Percentiles rank a stretch among this genome's conserved stretches.
Evolutionary conservation across 331 rosid genomes (phyloP).

Genomic region (Cydonia oblonga): DNA sequence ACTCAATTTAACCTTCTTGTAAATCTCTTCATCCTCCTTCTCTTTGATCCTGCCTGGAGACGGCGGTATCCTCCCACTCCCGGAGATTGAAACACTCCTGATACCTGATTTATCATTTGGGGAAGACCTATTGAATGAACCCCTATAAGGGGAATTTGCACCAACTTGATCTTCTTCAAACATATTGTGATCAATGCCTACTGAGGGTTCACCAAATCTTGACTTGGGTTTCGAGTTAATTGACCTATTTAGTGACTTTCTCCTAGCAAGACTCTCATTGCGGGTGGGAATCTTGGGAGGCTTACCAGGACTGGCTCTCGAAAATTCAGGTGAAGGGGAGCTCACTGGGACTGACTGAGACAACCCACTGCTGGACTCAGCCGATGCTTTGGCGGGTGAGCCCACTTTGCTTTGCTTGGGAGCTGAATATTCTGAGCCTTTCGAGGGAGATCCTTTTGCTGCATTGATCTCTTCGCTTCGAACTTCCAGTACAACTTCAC

Average conservation of each 20-base stretch:
- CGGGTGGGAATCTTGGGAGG: constrained; percentile 46
- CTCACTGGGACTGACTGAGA: constrained; percentile 31
- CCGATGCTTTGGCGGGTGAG: constrained; percentile 8
- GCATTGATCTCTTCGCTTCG: constrained; percentile 14
- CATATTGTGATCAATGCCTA: constrained; percentile 20
- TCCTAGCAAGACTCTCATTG: constrained; percentile 23
- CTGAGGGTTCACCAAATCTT: constrained; percentile 67
- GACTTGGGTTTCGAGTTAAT: constrained; percentile 63
- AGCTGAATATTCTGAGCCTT: constrained; percentile 6
- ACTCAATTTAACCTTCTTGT: constrained; percentile 41
- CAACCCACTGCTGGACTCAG: constrained; percentile 8
- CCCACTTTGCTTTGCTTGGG: constrained; percentile 15
- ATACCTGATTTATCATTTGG: constrained; percentile 30
- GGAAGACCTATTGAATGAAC: constrained; percentile 31
- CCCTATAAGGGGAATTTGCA: constrained; percentile 35
- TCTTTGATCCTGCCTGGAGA: constrained; percentile 40
- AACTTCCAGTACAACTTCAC: constrained; percentile 45
- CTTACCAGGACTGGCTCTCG: constrained; percentile 30
- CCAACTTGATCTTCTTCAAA: constrained; percentile 42
- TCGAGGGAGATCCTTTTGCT: constrained; percentile 20
- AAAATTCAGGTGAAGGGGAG: constrained; percentile 46
- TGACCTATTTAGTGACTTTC: constrained; percentile 48
- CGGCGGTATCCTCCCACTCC: constrained; percentile 27
- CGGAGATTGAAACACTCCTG: constrained; percentile 30
- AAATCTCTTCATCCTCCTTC: constrained; percentile 56